phyloP scores from a whole-genome alignment of 2,329 filamentous ascomycete species.

The Coniochaeta sp. region DNA sequence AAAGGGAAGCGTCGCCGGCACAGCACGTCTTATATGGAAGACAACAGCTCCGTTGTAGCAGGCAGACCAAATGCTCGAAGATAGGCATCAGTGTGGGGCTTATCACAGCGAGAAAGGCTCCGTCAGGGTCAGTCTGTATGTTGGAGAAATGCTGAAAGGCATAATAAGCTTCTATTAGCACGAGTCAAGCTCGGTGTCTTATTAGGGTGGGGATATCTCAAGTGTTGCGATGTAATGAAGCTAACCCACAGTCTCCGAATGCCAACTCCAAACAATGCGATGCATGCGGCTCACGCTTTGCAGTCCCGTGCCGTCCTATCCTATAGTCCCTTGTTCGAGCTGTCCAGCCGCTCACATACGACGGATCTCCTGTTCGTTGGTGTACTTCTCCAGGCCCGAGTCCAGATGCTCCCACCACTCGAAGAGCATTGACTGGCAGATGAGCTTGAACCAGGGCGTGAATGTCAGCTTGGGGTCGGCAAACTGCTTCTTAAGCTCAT shows the following conservation, averaged over 20 bases:
- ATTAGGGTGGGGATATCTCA: constrained; percentile 2
- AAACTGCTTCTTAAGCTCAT: constrained; percentile 81
- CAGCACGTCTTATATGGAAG: no score
- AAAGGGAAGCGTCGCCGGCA: no score
- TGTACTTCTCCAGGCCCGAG: constrained; percentile 73
- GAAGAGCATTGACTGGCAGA: constrained; percentile 95
- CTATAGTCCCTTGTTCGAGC: neutral
- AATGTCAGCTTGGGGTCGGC: constrained; percentile 73
- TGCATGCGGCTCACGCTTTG: neutral
- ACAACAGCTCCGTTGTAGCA: no score
- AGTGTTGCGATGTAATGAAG: neutral
- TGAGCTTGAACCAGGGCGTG: constrained; percentile 99
- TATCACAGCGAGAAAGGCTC: neutral
- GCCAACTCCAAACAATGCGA: neutral
- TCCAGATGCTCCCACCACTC: constrained; percentile 94
- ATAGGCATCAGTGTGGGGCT: neutral
- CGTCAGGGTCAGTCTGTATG: neutral
- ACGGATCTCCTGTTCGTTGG: constrained; percentile 78
- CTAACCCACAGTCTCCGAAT: neutral
- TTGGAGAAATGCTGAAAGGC: neutral
- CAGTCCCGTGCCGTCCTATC: neutral
- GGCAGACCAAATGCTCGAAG: no score
- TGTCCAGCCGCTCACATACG: constrained; percentile 52
- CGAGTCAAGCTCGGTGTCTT: neutral
- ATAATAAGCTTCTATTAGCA: neutral